Evolutionary conservation across 106 monocot genomes (phyloP).

Genomic region (Allium fistulosum): DNA sequence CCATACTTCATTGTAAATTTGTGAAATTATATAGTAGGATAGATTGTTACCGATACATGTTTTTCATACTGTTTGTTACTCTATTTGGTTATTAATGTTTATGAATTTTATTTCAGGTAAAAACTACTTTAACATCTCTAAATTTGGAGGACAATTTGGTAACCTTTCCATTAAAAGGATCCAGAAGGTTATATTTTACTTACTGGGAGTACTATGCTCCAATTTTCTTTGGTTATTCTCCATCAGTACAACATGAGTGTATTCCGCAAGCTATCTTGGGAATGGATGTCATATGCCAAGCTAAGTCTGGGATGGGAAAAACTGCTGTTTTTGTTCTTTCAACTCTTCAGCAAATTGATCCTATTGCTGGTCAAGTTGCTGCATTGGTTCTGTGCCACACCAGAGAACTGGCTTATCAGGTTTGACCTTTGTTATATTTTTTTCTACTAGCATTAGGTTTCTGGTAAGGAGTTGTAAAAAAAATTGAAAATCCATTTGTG

Average conservation of each 20-base stretch:
- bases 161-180: constrained; percentile 75
- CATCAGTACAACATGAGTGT: constrained; percentile 99
- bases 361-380: constrained; percentile 88
- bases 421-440: constrained; percentile 8
- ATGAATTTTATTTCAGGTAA: constrained; percentile 55
- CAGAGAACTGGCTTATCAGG: constrained; percentile 96
- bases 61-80: too few relatives aligned
- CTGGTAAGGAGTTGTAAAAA: background rate
- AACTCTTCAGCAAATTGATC: constrained; percentile 93
- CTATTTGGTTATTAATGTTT: background rate
- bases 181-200: constrained; percentile 72
- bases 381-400: constrained; percentile 96
- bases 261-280: constrained; percentile 99
- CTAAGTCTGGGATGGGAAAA: constrained; percentile 99
- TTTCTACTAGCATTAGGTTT: background rate
- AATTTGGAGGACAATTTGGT: constrained; percentile 77
- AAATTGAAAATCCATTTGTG: too few relatives aligned
- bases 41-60: too few relatives aligned
- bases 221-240: constrained; percentile 84
- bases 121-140: constrained; percentile 43
- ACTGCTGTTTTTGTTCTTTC: constrained; percentile 99
- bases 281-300: constrained; percentile 99
- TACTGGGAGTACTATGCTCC: constrained; percentile 74
- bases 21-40: too few relatives aligned
- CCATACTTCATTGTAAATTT: too few relatives aligned